Base-by-base conservation (phyloP, 2,329 filamentous ascomycete genomes). In the Fusarium staphyleae region DNA sequence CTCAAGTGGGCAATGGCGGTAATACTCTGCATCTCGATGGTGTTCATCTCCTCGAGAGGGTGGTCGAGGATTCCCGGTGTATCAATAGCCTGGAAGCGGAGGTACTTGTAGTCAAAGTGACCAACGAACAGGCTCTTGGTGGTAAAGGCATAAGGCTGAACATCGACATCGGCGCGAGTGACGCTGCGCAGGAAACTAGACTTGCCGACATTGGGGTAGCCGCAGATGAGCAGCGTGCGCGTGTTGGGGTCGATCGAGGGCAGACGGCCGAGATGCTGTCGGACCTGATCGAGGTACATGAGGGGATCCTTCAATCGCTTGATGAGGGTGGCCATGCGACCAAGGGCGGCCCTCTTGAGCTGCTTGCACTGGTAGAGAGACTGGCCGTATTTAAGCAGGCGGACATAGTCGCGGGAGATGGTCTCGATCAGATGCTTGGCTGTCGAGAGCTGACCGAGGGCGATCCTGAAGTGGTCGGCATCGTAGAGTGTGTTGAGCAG, bases 171-270 rank as follows among this genome's bases (percentile, higher is more conserved):
- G 62, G 95, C 95, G 66, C 93, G 85, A 42, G 92, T 96, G 69
- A 98, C 88, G 71, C 88, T 95, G 77, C 88, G 89, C 71, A 99
- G 77, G 81, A 99, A 99, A 66, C 91, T 96, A 49, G 91, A 96
- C 81, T 99, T 99, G 76, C 95, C 93, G 59, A 96, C 92, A 69
- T 99, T 99, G 66, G 95, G 95, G 74, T 98, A 98, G 47, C 95
- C 95, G 75, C 93, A 96, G 66, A 99, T 97, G 62, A 99, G 83
- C 36, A 99, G 86, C 1, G 95, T 99, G 67, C 95, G 84, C 32
- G 95, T 99, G 73, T 96, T 99, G 52, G 95, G 95, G 74, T 99
- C 96, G 74, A 99, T 99, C n/a, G 93, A 87, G 4, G 95, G 96
- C 63, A 99, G 86, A 88, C 95, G 93, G 57, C 93, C 95, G 71